Evolutionary conservation across 1,284 basidiomycete genomes (phyloP), one percentile per base, ranked within the genome.

Genomic region (Pseudozyma pruni): DNA sequence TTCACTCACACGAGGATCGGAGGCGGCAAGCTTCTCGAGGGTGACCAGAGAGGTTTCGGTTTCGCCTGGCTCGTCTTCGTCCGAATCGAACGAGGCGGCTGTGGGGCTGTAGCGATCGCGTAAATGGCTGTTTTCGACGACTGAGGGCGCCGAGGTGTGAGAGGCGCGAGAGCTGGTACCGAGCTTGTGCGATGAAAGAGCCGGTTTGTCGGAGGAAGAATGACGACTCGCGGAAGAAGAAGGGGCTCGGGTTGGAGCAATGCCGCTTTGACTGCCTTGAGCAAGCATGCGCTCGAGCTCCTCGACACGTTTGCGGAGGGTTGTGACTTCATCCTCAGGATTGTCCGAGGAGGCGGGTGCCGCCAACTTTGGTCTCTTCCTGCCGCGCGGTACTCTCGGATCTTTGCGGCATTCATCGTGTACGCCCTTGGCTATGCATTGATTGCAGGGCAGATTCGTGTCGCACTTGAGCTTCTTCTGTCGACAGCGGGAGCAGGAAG

Each of bases 401-500:
- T 76, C 74, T 25, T 74, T 74, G 37, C 67, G 62, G 27, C 74
- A 76, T 1, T 72, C 70, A 14, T 64, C 61, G 31, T 69, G 49
- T 1, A 76, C 40, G 16, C 61, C 61, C 42, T 74, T 76, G n/a
- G 56, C 56, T n/a, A 70, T 69, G 50, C 74, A 76, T 47, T 75
- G 63, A 31, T 72, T 72, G 49, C 70, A 72, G 0, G 70, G 70
- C 13, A 68, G 51, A 27, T 69, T 61, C 7, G 68, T 68, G 32
- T 71, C 67, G 50, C 72, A 74, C 34, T 71, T 71, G 52, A 74
- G 69, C 59, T 74, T 74, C 41, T 74, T 74, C 11, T 50, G 49
- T 13, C 72, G 51, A 38, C 72, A 72, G 10, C 72, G 54, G 4
- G 69, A 67, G 53, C 72, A 74, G 5, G 63, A 68, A 2, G 63